Percentiles rank a stretch among this genome's conserved stretches.
phyloP scores from a whole-genome alignment of 2,329 filamentous ascomycete genomes.

The Diaporthe eres region DNA sequence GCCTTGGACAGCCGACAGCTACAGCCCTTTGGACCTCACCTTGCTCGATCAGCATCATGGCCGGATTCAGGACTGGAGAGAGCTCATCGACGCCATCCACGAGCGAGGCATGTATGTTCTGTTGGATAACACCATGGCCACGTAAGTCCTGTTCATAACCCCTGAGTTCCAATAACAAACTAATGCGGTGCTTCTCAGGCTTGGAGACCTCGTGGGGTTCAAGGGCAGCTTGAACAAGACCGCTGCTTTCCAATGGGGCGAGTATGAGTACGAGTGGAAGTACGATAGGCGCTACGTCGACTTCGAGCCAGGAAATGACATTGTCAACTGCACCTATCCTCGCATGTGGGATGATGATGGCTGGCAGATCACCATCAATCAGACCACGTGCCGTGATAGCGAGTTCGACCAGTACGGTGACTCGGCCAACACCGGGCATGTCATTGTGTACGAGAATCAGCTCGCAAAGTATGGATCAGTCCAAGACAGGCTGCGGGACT shows the following conservation, averaged over 20 bases:
- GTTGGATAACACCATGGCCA: constrained; percentile 76
- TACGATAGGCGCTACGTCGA: constrained; percentile 68
- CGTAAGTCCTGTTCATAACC: constrained; percentile 56
- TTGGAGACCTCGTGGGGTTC: constrained; percentile 75
- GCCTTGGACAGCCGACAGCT: constrained; percentile 73
- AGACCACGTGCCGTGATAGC: constrained; percentile 70
- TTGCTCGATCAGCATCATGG: constrained; percentile 74
- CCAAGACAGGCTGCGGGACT: constrained; percentile 76
- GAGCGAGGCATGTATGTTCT: constrained; percentile 75
- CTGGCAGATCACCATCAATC: constrained; percentile 59
- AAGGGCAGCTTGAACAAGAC: constrained; percentile 71
- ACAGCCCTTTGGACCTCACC: constrained; percentile 70
- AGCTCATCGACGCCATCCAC: constrained; percentile 71
- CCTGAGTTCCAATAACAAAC: not conserved
- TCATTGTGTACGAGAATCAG: constrained; percentile 74
- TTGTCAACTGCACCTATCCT: constrained; percentile 70
- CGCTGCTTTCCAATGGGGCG: constrained; percentile 66
- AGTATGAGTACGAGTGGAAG: constrained; percentile 73
- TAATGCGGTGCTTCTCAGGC: not conserved
- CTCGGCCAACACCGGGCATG: constrained; percentile 64
- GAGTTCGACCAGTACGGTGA: constrained; percentile 77
- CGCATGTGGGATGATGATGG: constrained; percentile 74
- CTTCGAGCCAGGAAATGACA: constrained; percentile 67
- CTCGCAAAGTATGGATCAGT: constrained; percentile 77
- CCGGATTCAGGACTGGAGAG: constrained; percentile 70